A percentile compares a stretch with the other conserved stretches of the same genome.
Evolutionary conservation across 2,329 filamentous ascomycete genomes (phyloP).

Genomic region (Trichoderma citrinoviride): DNA sequence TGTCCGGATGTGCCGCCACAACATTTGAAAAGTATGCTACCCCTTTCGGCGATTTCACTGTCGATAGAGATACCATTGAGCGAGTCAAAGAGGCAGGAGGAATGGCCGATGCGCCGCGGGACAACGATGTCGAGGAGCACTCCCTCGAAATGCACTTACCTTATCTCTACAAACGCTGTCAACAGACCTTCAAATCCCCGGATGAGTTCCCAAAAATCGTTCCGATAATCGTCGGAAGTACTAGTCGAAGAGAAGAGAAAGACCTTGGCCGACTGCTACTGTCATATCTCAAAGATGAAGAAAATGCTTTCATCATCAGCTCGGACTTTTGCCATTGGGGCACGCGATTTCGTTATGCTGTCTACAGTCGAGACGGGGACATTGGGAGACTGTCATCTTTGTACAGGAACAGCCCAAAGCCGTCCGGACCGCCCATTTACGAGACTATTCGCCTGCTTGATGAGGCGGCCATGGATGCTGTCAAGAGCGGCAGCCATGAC

Average conservation of each 20-base stretch:
- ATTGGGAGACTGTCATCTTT: constrained; percentile 43
- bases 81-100: constrained; percentile 42
- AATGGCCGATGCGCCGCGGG: constrained; percentile 56
- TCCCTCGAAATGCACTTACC: constrained; percentile 96
- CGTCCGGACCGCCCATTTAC: constrained; percentile 59
- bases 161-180: constrained; percentile 78
- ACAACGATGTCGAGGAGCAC: constrained; percentile 78
- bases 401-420: constrained; percentile 33
- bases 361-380: constrained; percentile 56
- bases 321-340: constrained; percentile 99
- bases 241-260: constrained; percentile 61
- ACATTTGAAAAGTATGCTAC: constrained; percentile 69
- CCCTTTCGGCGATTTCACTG: constrained; percentile 65
- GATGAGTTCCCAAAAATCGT: constrained; percentile 70
- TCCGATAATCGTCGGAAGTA: constrained; percentile 82
- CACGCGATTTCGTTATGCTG: constrained; percentile 72
- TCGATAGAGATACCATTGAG: constrained; percentile 59
- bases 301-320: constrained; percentile 81
- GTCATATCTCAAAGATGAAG: constrained; percentile 71
- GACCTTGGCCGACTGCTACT: constrained; percentile 68
- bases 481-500: constrained; percentile 71
- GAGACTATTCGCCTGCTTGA: constrained; percentile 83
- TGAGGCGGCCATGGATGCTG: constrained; percentile 76
- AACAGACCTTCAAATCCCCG: constrained; percentile 48
- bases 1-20: constrained; percentile 74